Conservation (phyloP, 805 yeast species). For the Candida sanyiensis region DNA sequence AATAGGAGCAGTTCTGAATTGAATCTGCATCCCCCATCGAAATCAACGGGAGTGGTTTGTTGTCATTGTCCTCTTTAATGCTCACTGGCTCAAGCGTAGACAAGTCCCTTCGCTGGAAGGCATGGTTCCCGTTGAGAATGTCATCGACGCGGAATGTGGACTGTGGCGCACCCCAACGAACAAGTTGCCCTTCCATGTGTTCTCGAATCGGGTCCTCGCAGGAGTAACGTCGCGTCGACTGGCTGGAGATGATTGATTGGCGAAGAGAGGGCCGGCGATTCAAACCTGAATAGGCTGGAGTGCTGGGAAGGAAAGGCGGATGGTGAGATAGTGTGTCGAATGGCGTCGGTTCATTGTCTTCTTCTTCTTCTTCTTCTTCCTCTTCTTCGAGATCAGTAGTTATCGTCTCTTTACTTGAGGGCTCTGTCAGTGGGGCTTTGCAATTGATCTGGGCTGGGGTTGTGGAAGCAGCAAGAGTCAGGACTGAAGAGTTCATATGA, state of each 20-base stretch:
- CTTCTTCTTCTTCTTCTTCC: too few relatives aligned
- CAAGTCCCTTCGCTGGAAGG: slow-evolving; percentile 24
- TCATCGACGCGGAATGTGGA: slow-evolving; percentile 25
- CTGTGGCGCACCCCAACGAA: slow-evolving; percentile 31
- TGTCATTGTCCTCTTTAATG: neutral
- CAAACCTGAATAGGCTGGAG: slow-evolving; percentile 11
- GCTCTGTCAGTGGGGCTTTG: too few relatives aligned
- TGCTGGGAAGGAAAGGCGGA: slow-evolving; percentile 19
- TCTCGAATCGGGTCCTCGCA: slow-evolving; percentile 22
- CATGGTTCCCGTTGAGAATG: slow-evolving; percentile 30
- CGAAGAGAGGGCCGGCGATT: slow-evolving; percentile 22
- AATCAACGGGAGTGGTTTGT: neutral
- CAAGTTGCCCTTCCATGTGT: slow-evolving; percentile 32
- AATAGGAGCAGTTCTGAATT: slow-evolving; percentile 10
- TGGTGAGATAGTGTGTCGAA: slow-evolving; percentile 15
- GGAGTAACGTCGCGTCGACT: slow-evolving; percentile 27
- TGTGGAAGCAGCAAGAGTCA: too few relatives aligned
- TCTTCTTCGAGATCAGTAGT: too few relatives aligned
- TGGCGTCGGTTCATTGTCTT: neutral
- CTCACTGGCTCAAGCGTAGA: slow-evolving; percentile 13
- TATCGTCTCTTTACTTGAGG: too few relatives aligned
- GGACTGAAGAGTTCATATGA: too few relatives aligned
- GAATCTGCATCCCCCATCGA: slow-evolving; percentile 4
- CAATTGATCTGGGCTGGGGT: too few relatives aligned
- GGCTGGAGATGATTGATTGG: slow-evolving; percentile 25